Conservation (phyloP, 1,284 basidiomycete species). For the Leccinum variabile region DNA sequence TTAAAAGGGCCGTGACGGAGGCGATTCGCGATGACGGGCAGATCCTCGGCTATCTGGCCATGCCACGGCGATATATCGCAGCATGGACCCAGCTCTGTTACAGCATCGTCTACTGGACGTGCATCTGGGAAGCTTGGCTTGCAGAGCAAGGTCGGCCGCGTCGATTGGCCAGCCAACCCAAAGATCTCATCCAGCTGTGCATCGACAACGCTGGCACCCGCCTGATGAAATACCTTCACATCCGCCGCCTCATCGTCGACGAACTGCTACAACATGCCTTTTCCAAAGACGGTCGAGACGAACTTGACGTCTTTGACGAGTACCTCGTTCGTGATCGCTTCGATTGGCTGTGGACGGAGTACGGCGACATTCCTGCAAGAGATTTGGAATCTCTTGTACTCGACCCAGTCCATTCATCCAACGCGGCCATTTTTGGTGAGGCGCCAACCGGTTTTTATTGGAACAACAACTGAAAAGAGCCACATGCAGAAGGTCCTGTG, state of each 20-base stretch:
- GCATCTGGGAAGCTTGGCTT: background rate
- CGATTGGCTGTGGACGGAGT: background rate
- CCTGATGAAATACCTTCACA: background rate
- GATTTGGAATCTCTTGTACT: background rate
- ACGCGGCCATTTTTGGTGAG: background rate
- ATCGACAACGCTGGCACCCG: background rate
- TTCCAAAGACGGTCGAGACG: background rate
- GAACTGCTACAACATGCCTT: background rate
- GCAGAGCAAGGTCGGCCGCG: background rate
- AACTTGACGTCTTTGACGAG: background rate
- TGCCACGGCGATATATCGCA: background rate
- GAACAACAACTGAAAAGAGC: background rate
- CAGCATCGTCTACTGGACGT: background rate
- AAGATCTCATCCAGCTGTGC: background rate
- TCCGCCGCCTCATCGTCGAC: background rate
- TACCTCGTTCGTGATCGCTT: background rate
- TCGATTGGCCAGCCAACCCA: background rate
- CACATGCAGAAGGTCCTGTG: background rate
- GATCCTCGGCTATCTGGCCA: background rate
- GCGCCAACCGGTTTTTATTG: background rate
- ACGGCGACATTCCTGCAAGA: background rate
- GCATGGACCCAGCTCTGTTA: conserved; percentile 1
- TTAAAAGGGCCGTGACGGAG: background rate
- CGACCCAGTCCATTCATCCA: background rate
- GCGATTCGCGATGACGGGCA: background rate